phyloP scores from a whole-genome alignment of 148 eudicot genomes.

The Chenopodium album region DNA sequence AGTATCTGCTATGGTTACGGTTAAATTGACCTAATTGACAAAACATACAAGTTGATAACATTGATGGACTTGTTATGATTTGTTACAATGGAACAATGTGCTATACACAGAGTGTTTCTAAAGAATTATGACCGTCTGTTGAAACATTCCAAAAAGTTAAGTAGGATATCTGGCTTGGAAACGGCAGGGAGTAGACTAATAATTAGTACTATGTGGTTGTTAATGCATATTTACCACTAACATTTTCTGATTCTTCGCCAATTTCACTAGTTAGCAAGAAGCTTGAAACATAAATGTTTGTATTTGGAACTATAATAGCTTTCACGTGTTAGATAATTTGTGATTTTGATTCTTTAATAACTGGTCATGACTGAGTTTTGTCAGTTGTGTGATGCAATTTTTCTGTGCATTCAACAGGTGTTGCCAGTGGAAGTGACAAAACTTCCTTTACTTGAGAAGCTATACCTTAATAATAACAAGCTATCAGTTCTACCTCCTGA shows the following conservation, averaged over 20 bases:
- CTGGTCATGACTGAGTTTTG: background rate
- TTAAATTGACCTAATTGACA: background rate
- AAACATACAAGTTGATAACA: background rate
- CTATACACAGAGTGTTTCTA: background rate
- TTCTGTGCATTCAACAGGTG: slow-evolving; percentile 44
- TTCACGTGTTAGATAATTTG: too few relatives aligned
- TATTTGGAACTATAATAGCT: background rate
- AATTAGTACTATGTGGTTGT: background rate
- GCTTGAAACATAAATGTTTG: background rate
- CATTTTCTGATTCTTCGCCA: background rate
- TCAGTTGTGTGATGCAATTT: background rate
- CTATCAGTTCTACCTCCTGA: slow-evolving; percentile 82
- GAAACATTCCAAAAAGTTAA: background rate
- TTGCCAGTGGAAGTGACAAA: slow-evolving; percentile 85
- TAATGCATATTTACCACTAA: background rate
- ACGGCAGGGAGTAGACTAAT: background rate
- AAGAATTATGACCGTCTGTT: background rate
- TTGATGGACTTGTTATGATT: background rate
- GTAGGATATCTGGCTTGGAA: background rate
- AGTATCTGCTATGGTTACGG: background rate
- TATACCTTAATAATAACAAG: slow-evolving; percentile 84
- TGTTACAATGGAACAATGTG: background rate
- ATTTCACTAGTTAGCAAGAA: background rate
- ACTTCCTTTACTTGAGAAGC: slow-evolving; percentile 83
- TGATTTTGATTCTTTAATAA: background rate